Percentiles rank a stretch among this genome's conserved stretches.
phyloP scores from a whole-genome alignment of 768 basidiomycete species.

The Ramaria rubella region DNA sequence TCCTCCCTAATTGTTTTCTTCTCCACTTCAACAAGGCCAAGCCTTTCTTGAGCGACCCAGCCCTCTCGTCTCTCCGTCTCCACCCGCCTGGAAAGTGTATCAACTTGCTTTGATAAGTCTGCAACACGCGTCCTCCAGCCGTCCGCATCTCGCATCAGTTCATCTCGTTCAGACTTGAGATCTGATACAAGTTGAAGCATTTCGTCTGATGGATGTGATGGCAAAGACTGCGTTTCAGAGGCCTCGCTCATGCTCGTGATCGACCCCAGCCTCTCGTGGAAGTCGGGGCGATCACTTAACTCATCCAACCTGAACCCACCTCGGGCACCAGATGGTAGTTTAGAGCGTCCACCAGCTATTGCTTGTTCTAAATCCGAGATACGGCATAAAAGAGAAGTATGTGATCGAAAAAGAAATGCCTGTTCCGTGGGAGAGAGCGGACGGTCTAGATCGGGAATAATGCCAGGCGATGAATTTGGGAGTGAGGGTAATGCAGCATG shows the following conservation, averaged over 20 bases:
- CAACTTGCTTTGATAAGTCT: conserved; percentile 66
- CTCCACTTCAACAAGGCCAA: conserved; percentile 60
- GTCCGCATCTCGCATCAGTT: conserved; percentile 80
- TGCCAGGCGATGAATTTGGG: neutral
- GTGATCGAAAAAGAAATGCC: conserved; percentile 80
- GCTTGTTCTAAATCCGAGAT: conserved; percentile 77
- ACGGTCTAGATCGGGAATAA: conserved; percentile 24
- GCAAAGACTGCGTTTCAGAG: conserved; percentile 21
- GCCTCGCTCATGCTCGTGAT: conserved; percentile 35
- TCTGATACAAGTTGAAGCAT: conserved; percentile 70
- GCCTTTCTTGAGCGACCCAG: conserved; percentile 74
- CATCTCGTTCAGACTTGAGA: conserved; percentile 83
- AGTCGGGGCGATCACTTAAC: conserved; percentile 20
- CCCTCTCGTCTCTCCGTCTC: conserved; percentile 78
- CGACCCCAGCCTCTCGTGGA: conserved; percentile 44
- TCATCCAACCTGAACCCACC: neutral
- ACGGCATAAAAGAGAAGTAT: conserved; percentile 73
- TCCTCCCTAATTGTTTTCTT: conserved; percentile 33
- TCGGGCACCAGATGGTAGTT: neutral
- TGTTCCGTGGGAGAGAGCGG: conserved; percentile 70
- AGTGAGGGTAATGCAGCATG: neutral
- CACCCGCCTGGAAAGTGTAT: conserved; percentile 57
- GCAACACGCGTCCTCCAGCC: conserved; percentile 76
- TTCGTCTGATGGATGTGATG: conserved; percentile 56
- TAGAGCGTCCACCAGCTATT: conserved; percentile 29